phyloP scores from a whole-genome alignment of 495 filamentous ascomycete genomes.

The Penicillium malachiteum region DNA sequence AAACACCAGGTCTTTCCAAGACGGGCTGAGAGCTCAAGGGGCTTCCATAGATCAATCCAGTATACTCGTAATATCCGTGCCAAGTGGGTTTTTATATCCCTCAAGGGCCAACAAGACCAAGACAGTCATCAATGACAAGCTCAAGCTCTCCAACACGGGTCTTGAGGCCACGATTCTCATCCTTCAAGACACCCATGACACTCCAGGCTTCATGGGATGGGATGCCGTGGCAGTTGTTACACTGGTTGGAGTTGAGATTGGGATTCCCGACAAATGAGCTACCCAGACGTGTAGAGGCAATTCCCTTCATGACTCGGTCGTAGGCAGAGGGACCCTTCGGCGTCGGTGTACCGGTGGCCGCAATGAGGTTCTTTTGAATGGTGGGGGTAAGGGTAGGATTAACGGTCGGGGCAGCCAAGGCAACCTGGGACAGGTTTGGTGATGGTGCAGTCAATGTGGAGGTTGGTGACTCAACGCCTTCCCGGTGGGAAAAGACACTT shows the following conservation, averaged over 20 bases:
- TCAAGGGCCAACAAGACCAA: slow-evolving; percentile 59
- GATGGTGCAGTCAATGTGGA: slow-evolving; percentile 50
- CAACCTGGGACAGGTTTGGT: slow-evolving; percentile 38
- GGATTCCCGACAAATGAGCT: slow-evolving; percentile 31
- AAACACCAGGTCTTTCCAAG: slow-evolving; percentile 16
- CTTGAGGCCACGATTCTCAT: slow-evolving; percentile 73
- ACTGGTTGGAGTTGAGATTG: slow-evolving; percentile 36
- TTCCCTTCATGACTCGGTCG: slow-evolving; percentile 42
- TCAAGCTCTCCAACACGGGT: slow-evolving; percentile 65
- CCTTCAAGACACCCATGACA: slow-evolving; percentile 65
- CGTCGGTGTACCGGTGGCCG: slow-evolving; percentile 16
- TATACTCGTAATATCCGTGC: slow-evolving; percentile 5
- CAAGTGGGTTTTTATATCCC: neutral
- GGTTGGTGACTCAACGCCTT: slow-evolving; percentile 48
- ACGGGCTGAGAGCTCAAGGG: neutral
- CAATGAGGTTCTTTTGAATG: slow-evolving; percentile 25
- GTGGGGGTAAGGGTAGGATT: slow-evolving; percentile 18
- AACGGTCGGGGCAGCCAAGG: slow-evolving; percentile 29
- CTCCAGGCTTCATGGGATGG: slow-evolving; percentile 68
- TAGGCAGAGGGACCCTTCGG: slow-evolving; percentile 39
- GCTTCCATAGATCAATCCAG: neutral
- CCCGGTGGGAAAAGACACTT: slow-evolving; percentile 62
- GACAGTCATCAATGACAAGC: slow-evolving; percentile 65
- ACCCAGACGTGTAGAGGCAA: slow-evolving; percentile 36
- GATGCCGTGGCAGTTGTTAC: slow-evolving; percentile 60